Percentiles rank a stretch among this genome's conserved stretches.
Evolutionary conservation across 306 rosid genomes (phyloP).

Genomic region (Adenanthera pavonina): DNA sequence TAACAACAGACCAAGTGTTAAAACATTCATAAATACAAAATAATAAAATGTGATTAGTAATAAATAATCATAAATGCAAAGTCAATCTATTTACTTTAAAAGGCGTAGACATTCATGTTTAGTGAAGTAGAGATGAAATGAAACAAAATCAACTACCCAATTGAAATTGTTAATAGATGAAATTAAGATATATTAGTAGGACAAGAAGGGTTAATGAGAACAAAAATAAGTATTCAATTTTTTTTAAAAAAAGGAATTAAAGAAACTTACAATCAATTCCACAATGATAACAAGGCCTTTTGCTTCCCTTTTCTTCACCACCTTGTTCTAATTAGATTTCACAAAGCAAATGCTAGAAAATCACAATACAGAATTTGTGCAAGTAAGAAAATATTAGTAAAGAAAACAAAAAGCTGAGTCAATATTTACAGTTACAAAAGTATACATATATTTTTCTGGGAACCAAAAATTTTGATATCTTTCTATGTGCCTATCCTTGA

Average conservation of each 20-base stretch:
- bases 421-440: background rate
- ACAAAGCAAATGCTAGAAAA: background rate
- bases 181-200: background rate
- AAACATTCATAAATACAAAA: background rate
- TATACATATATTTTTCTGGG: background rate
- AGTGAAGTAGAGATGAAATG: background rate
- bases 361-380: background rate
- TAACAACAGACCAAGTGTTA: background rate
- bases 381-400: background rate
- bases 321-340: background rate
- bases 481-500: background rate
- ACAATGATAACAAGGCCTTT: conserved; percentile 41
- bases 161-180: background rate
- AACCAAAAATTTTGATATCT: background rate
- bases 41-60: background rate
- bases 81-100: background rate
- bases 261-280: conserved; percentile 30
- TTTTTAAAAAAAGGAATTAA: background rate
- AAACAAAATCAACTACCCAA: background rate
- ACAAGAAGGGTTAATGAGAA: background rate
- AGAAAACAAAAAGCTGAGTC: background rate
- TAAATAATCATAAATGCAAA: background rate
- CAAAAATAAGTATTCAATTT: background rate
- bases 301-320: background rate
- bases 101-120: background rate